A percentile compares a stretch with the other conserved stretches of the same genome.
Conservation (phyloP, 2,329 filamentous ascomycete genomes). For the Zymoseptoria ardabiliae region DNA sequence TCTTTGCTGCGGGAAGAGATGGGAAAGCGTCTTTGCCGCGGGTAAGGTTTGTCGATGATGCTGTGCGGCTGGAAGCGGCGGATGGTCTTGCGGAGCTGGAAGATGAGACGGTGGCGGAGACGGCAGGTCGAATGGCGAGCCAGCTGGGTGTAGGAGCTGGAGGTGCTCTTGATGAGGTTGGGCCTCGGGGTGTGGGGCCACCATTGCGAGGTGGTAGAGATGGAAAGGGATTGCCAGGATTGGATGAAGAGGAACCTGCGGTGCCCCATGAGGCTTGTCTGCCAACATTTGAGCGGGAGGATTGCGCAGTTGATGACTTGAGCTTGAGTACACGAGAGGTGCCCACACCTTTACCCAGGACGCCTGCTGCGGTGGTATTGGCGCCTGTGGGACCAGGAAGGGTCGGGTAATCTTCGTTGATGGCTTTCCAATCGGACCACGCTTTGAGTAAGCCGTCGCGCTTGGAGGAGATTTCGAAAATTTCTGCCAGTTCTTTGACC, state of each 20-base stretch:
- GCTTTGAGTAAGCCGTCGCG: conserved; percentile 67
- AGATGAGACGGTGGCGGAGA: conserved; percentile 24
- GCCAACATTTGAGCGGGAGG: conserved; percentile 53
- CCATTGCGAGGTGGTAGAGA: conserved; percentile 18
- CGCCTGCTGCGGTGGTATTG: conserved; percentile 47
- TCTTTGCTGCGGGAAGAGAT: conserved; percentile 70
- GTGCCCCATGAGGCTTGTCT: conserved; percentile 52
- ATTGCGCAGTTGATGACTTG: conserved; percentile 63
- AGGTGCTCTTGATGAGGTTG: conserved; percentile 4
- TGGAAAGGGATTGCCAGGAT: conserved; percentile 21
- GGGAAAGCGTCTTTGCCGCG: conserved; percentile 61
- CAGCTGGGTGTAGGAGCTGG: conserved; percentile 20
- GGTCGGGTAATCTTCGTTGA: conserved; percentile 91
- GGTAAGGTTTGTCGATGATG: conserved; percentile 23
- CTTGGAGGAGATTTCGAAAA: conserved; percentile 78
- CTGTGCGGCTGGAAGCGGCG: conserved; percentile 32
- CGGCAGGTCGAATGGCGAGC: conserved; percentile 25
- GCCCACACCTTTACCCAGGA: conserved; percentile 45
- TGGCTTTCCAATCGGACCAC: conserved; percentile 92
- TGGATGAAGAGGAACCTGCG: conserved; percentile 16
- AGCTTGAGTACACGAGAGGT: conserved; percentile 59
- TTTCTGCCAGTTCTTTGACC: conserved; percentile 81
- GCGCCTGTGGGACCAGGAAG: conserved; percentile 68
- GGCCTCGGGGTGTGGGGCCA: conserved; percentile 9
- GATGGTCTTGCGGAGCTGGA: conserved; percentile 23